Evolutionary conservation across 148 eudicot species (phyloP), one percentile per base, ranked within the genome.

Genomic region (Rhododendron griersonianum): DNA sequence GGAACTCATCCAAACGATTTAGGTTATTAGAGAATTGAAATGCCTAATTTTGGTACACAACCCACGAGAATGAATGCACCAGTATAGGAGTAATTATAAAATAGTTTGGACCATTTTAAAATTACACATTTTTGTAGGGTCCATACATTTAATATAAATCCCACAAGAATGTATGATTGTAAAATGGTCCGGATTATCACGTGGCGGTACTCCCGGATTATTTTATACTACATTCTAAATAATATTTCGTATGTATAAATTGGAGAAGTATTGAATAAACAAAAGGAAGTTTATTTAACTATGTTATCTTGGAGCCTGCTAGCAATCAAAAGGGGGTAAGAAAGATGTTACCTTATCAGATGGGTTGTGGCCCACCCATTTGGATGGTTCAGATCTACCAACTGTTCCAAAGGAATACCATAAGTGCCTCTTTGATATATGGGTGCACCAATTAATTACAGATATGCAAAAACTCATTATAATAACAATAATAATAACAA

Each of bases 341-440:
- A 47, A 59, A 84, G 86, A 85, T 61, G 87, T 84, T 67, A 86
- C 48, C 87, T 69, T 78, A 74, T 86, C 76, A 85, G 87, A 84
- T 35, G 85, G 86, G 61, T 63, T 19, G 73, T 86, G 90, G 88
- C 89, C 90, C 90, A 86, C 90, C 90, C 28, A 85, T 61, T 81
- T 63, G 75, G 83, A 88, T 78, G 90, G 86, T 84, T 67, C 76
- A 83, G 88, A 90, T 87, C 88, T 87, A 87, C 91, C 88, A 84
- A 86, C 89, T 83, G 89, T 85, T 83, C 53, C 88, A 89, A 47
- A 81, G 85, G 89, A 83, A 87, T 83, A 84, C 81, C 87, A 80
- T 86, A 63, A 85, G 85, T 88, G 90, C 89, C 55, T 84, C 85
- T 82, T 86, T 82, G 84, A 63, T 30, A 30, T 30, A 30, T 88